Base-by-base conservation (phyloP, 306 rosid species). In the Vicia faba region DNA sequence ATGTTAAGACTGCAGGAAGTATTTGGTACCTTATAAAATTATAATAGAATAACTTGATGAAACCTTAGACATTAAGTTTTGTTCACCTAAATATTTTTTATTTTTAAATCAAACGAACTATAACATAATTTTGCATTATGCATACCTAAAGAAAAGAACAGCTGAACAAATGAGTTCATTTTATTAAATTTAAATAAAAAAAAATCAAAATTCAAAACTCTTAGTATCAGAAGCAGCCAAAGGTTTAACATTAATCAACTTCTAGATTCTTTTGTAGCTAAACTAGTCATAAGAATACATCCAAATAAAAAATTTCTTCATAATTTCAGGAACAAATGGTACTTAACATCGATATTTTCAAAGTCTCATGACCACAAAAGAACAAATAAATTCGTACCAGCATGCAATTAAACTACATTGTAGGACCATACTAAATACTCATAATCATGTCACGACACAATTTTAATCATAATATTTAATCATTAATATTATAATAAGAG, bases 381-480 rank as follows among this genome's bases (percentile, higher is more conserved):
- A 75, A 66, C 29, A 38, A 46, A 44, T 11, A 1, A 25, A 59
- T 60, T 38, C 12, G 61, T 58, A 56, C 76, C 18, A 66, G 51
- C 71, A 53, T 51, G 58, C 71, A 58, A 36, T 16, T 50, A 72
- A 66, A 46, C 45, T 40, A 39, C 39, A 68, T 57, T 16, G 46
- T 18, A 14, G 33, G 13, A 14, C 43, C 26, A 69, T 29, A 57
- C 23, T 20, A 20, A 20, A 20, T 20, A 20, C 23, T 20, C 23
- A 20, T 20, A 20, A 20, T 20, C 23, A 20, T 56, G 26, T 61
- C 29, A 76, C 20, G 53, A 69, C 48, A 55, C 43, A n/a, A n/a
- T n/a, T n/a, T n/a, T n/a, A n/a, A n/a, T n/a, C 12, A 75, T 40
- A 40, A 66, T 69, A 69, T 57, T 58, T 73, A 69, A 50, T 64